Base-by-base conservation (phyloP, 2,329 filamentous ascomycete genomes). In the Escovopsis sp. region DNA sequence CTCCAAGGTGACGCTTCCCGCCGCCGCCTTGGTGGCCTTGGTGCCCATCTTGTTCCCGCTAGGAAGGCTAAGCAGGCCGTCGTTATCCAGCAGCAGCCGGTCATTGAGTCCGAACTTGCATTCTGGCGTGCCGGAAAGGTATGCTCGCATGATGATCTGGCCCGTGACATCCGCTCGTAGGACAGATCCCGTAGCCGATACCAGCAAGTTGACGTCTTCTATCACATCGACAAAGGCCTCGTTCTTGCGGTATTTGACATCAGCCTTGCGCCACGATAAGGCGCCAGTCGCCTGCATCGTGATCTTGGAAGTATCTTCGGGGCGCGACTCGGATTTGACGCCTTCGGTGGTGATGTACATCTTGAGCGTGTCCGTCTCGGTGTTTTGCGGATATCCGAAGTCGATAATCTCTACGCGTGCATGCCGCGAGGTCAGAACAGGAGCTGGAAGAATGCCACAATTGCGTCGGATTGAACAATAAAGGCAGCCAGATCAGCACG, bases 301-400 rank as follows among this genome's bases (percentile, higher is more conserved):
- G 63, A 98, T 98, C 61, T 89, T 91, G 52, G 87, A 89, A 40
- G 89, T 95, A 62, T 98, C 89, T 59, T 94, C 85, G 65, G 80
- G 82, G 51, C 75, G 80, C 51, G 79, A 70, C 61, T 87, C 87
- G 30, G 87, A 93, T 64, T 95, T 95, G 65, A 98, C 89, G 45
- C 91, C 91, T 67, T 98, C 91, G 33, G 91, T 98, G 36, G 93
- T 98, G 58, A 98, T 98, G 71, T 98, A 98, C 89, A 96, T 96
- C 67, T 98, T 98, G 54, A 98, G 71, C 12, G 91, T 96, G 62
- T 98, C 91, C 42, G 89, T 94, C 66, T 98, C 91, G 48, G 91
- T 98, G 62, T 96, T 96, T 62, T 98, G 91, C 32, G 91, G 91
- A 61, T 98, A 98, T 48, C 91, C 91, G 64, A 98, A 98, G 65